Conservation (phyloP, 1,139 yeast genomes). For the Torulaspora pretoriensis region DNA sequence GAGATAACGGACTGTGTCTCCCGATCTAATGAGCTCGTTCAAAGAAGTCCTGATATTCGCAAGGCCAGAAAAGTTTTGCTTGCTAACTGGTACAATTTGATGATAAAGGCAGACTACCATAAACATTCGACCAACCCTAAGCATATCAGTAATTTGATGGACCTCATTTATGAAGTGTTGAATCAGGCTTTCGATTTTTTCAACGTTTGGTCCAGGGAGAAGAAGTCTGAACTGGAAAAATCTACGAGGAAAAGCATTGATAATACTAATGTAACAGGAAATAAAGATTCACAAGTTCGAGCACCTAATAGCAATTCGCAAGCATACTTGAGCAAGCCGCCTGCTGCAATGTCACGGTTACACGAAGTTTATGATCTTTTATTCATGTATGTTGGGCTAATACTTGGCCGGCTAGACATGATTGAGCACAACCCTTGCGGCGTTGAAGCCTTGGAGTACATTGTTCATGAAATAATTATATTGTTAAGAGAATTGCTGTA, state of each 20-base stretch:
- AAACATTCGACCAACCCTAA: slow-evolving; percentile 63
- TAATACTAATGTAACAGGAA: neutral
- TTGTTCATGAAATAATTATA: slow-evolving; percentile 65
- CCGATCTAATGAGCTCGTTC: slow-evolving; percentile 73
- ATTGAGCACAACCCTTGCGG: slow-evolving; percentile 70
- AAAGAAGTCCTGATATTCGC: slow-evolving; percentile 62
- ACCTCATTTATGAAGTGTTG: slow-evolving; percentile 70
- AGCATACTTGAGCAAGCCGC: slow-evolving; percentile 48
- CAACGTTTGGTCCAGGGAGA: slow-evolving; percentile 69
- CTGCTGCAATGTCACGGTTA: slow-evolving; percentile 64
- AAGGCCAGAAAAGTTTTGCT: slow-evolving; percentile 73
- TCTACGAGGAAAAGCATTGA: slow-evolving; percentile 1
- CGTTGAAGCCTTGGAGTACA: slow-evolving; percentile 59
- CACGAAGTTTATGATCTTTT: slow-evolving; percentile 71
- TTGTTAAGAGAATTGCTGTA: slow-evolving; percentile 60
- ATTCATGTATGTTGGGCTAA: slow-evolving; percentile 64
- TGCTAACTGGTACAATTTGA: slow-evolving; percentile 87
- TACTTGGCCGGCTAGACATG: slow-evolving; percentile 68
- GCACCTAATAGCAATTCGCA: slow-evolving; percentile 12
- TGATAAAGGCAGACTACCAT: slow-evolving; percentile 81
- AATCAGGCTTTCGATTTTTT: slow-evolving; percentile 69
- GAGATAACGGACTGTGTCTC: slow-evolving; percentile 82
- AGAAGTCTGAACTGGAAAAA: slow-evolving; percentile 21
- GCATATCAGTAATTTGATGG: slow-evolving; percentile 65
- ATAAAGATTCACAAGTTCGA: neutral